Evolutionary conservation across 495 filamentous ascomycete species (phyloP), one percentile per base, ranked within the genome.

Genomic region (Xylaria castorea): DNA sequence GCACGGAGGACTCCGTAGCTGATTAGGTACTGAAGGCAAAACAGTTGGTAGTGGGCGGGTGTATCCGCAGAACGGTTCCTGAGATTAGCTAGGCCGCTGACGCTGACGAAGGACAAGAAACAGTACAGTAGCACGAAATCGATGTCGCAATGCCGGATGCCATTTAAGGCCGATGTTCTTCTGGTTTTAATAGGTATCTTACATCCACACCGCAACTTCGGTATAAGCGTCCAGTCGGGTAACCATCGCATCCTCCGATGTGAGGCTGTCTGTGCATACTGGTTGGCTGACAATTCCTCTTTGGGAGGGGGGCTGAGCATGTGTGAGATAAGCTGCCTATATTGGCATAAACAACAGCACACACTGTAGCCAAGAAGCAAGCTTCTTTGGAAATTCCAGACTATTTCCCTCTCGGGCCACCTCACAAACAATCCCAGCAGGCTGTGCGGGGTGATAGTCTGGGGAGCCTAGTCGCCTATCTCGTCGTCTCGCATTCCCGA

Each of bases 351-450:
- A 67, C 25, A 18, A 50, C 63, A 50, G 7, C 27, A 48, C 30
- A 30, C 27, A 48, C 44, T 34, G 44, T 22, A 34, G 44, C 38
- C 22, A 40, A 7, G 40, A 27, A 22, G 14, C 16, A 66, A 57
- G 34, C 66, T 60, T 60, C 70, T 66, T 25, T 67, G 27, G 70
- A 67, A 66, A 66, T 72, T 72, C 70, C 70, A 72, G 70, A 72
- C 40, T 66, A 18, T 67, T 72, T 72, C 70, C 70, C 62, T 72
- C 70, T 66, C 51, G 38, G 36, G 70, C 34, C 62, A 58, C 38
- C 60, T 60, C 58, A 22, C 44, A 53, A 57, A 38, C 9, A 61
- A n/a, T 40, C 50, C 62, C 30, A 22, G 67, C 36, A 50, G 53
- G 32, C 40, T 67, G 50, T 72, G 70, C 63, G 70, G 70, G 70